Evolutionary conservation across 768 basidiomycete genomes (phyloP), one percentile per base, ranked within the genome.

Genomic region (Rhodotorula diobovata): DNA sequence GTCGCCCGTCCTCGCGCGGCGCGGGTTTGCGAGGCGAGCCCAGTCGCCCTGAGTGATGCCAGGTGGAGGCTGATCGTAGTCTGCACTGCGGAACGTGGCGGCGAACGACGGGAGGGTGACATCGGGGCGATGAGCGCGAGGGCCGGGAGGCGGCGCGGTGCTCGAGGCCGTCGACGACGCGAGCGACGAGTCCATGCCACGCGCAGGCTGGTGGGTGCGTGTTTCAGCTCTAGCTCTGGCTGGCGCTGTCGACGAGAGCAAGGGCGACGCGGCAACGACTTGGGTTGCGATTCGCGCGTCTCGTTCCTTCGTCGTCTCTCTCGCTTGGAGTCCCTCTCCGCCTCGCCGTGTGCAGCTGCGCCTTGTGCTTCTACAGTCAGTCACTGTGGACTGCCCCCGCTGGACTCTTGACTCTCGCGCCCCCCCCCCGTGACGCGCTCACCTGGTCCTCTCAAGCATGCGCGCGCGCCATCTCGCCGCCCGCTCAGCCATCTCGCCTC

Each of bases 31-130:
- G 35, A 71, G 65, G n/a, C 66, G 51, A 0, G 48, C 39, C 70
- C 70, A 71, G 48, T 66, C 34, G 10, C 15, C 0, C 6, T 32
- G 61, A 20, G 62, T 32, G 15, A 71, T 46, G 3, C 70, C 70
- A 4, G 65, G 66, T 2, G 70, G 70, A 11, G 70, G 56, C 11
- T 35, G 59, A 12, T 67, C 70, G 45, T 71, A 71, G 61, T 71
- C 65, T 21, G 63, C 66, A 6, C 18, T 9, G n/a, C 41, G 46
- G 66, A 71, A 71, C 9, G 66, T 46, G 4, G 30, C 16, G 6
- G 70, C 70, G 50, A 71, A 66, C 20, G 66, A 67, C 8, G 56
- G 41, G 23, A 71, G 51, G 23, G 61, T 46, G 25, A 55, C 30
- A 21, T 55, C 54, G 57, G 57, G 28, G 2, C 23, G 39, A 7